These are phyloP conservation scores for Brachypodium distachyon DNA, from an alignment of 202 grass and related monocot genomes.

Conservation along the genomic window DNA sequence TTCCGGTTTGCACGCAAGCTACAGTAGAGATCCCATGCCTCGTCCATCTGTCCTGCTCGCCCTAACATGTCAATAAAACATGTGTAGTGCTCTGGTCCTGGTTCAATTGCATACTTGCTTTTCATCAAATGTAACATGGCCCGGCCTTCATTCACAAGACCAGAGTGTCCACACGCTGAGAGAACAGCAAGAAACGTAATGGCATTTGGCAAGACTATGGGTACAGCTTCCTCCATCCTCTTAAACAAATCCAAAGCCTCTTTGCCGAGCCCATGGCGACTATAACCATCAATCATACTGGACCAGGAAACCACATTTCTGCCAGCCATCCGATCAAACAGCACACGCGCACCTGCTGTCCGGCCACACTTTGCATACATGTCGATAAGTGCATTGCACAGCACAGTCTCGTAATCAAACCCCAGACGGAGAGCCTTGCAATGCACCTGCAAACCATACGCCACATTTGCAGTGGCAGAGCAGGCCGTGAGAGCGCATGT, in stretches of 20 bases:
- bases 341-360: not conserved
- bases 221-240: slow-evolving; percentile 24
- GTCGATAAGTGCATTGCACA: slow-evolving; percentile 45
- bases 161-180: slow-evolving; percentile 46
- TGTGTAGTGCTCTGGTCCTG: slow-evolving; percentile 35
- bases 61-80: slow-evolving; percentile 50
- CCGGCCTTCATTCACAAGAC: slow-evolving; percentile 41
- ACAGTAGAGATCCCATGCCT: slow-evolving; percentile 57
- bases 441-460: slow-evolving; percentile 31
- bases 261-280: slow-evolving; percentile 22
- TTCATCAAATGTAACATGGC: slow-evolving; percentile 34
- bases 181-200: slow-evolving; percentile 50
- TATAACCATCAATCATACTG: slow-evolving; percentile 40
- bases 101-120: slow-evolving; percentile 36
- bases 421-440: slow-evolving; percentile 25
- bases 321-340: slow-evolving; percentile 29
- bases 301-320: slow-evolving; percentile 49
- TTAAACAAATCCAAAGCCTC: slow-evolving; percentile 37
- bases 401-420: slow-evolving; percentile 30
- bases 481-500: slow-evolving; percentile 48
- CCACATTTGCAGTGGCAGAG: slow-evolving; percentile 17
- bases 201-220: slow-evolving; percentile 32
- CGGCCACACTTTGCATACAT: slow-evolving; percentile 58
- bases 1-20: not conserved
- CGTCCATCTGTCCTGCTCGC: slow-evolving; percentile 34